Base-by-base conservation (phyloP, 2,329 filamentous ascomycete species). In the Pyrenochaeta sp. region DNA sequence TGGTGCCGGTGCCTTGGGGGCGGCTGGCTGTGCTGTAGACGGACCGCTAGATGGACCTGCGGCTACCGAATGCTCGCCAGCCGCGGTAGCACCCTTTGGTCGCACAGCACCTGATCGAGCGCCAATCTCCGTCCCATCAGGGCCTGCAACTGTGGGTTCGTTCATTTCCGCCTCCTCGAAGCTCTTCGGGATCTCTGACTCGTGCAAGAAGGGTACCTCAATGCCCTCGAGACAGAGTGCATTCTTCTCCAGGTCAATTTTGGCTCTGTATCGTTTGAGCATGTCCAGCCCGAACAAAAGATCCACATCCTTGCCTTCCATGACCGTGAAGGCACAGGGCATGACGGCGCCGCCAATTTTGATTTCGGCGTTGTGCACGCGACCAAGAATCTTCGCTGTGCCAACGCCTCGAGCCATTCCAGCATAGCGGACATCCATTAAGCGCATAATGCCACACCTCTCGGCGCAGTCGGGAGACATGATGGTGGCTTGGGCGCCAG, bases 261-360 rank as follows among this genome's bases (percentile, higher is more conserved):
- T 90, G 31, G 94, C 95, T 77, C 97, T 94, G 77, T 98, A 93
- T 33, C 95, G 87, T 79, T 96, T 97, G 57, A 99, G 83, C 91
- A 99, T 99, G 75, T 99, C 95, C 36, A 99, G 81, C 3, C 95
- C 95, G 11, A 99, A 85, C 2, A 99, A 84, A 15, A 99, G 82
- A 73, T 98, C 95, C 20, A 99, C 95, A 46, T 92, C 88, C 77
- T 98, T 99, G 61, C 95, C 95, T 79, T 99, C 95, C 95, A 99
- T 99, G 71, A 99, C 95, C 2, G 95, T 99, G 76, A 99, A 99
- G 54, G 92, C 95, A 79, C 93, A 98, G 2, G 94, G 89, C 64
- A 99, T 82, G 72, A 92, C 92, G 58, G 94, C 85, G 36, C 85
- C 87, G 47, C 94, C 95, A 64, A 99, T 95, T 76, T 91, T 94